Base-by-base conservation (phyloP, 805 yeast genomes). In the Starmerella vitae region DNA sequence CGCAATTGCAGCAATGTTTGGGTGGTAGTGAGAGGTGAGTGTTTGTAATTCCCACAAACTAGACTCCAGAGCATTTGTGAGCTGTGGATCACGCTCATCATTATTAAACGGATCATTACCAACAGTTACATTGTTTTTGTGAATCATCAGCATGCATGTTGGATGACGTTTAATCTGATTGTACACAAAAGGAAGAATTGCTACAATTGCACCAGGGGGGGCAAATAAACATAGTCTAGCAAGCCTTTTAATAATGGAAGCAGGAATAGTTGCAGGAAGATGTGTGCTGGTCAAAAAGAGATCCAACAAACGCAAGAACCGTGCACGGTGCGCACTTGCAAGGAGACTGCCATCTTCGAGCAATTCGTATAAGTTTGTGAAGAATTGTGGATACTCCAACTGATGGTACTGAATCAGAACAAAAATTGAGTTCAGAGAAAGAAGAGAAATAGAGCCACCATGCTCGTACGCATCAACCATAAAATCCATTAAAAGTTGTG, bases 31-130 rank as follows among this genome's bases (percentile, higher is more conserved):
- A 10, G 72, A 60, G 64, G 77, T 73, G 41, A 81, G 61, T 0
- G 93, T 68, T 43, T 80, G 82, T 41, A 88, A 56, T 59, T 91
- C 98, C 98, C 98, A 91, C 34, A 86, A 60, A 0, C 96, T 86
- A 1, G 94, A 81, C 6, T 71, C 76, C 26, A 86, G 63, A 3
- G 97, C 96, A 25, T 72, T 65, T 0, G 95, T 79, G 42, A 70
- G 63, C 41, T 78, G 66, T 2, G 98, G 98, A 56, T 88, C 84
- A 1, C 45, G 38, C 51, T 82, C 93, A 1, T 57, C 44, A 25
- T 65, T 61, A 46, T 78, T 65, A 55, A 71, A 88, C 4, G 93
- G 79, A 56, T 91, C 97, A 27, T 20, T 22, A 12, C 26, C 41
- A 9, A 24, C 30, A 2, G 17, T 24, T 3, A 18, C 9, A 5